Conservation (phyloP, 139 green algal species). For the Tetraselmis striata region DNA sequence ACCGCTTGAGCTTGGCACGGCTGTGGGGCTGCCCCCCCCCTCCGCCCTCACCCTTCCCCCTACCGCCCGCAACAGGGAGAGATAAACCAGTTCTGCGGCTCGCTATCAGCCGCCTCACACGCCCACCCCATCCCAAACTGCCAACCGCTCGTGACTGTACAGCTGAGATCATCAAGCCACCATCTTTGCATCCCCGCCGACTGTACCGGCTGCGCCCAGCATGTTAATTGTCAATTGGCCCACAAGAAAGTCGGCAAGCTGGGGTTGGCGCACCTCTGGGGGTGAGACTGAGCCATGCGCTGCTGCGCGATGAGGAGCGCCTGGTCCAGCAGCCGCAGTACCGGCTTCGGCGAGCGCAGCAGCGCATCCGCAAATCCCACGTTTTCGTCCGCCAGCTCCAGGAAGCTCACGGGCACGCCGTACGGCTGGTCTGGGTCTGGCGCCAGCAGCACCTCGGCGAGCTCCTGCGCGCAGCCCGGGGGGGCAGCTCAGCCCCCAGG, state of each 20-base stretch:
- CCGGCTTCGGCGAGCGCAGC: slow-evolving; percentile 13
- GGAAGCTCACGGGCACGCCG: slow-evolving; percentile 34
- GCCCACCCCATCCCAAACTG: no score
- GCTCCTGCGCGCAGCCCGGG: slow-evolving; percentile 22
- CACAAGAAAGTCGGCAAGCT: background rate
- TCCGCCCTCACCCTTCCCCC: no score
- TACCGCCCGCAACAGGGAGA: no score
- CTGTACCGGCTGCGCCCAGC: background rate
- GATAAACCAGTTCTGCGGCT: no score
- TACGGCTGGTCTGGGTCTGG: slow-evolving; percentile 31
- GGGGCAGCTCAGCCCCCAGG: no score
- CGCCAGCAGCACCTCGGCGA: slow-evolving; percentile 26
- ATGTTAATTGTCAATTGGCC: background rate
- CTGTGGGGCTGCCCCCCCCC: no score
- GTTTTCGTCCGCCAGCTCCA: slow-evolving; percentile 26
- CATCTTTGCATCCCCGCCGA: background rate
- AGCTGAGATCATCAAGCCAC: background rate
- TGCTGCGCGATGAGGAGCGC: slow-evolving; percentile 35
- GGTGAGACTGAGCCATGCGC: slow-evolving; percentile 5
- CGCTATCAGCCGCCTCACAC: no score
- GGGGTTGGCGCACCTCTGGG: background rate
- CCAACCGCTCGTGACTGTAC: no score
- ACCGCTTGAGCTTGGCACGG: no score
- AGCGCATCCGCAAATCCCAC: slow-evolving; percentile 23
- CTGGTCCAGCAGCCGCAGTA: slow-evolving; percentile 34